Conservation (phyloP, 1,284 basidiomycete species). For the Psilocybe mexicana region DNA sequence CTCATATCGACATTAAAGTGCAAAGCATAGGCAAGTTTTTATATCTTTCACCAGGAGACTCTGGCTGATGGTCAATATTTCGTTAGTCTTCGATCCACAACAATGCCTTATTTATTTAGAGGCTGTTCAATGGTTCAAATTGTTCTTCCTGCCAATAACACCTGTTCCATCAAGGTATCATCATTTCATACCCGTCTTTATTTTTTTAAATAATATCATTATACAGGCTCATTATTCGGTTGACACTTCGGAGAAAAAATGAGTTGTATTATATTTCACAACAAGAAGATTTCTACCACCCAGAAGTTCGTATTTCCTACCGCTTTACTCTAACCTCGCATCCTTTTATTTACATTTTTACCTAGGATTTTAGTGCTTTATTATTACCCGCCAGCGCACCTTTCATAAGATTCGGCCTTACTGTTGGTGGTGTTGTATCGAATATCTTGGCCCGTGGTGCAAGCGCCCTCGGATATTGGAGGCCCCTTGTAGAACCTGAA, state of each 20-base stretch:
- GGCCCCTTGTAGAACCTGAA: conserved; percentile 13
- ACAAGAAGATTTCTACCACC: conserved; percentile 66
- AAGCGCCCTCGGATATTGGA: conserved; percentile 43
- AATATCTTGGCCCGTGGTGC: conserved; percentile 44
- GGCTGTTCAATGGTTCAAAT: conserved; percentile 51
- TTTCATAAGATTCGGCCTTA: conserved; percentile 39
- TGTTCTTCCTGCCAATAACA: conserved; percentile 47
- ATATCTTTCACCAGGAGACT: not conserved
- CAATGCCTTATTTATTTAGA: conserved; percentile 46
- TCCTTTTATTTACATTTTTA: conserved; percentile 1
- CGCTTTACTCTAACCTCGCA: not conserved
- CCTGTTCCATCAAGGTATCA: conserved; percentile 48
- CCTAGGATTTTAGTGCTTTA: conserved; percentile 47
- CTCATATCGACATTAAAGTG: conserved; percentile 42
- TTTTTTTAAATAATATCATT: conserved; percentile 4
- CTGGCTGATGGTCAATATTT: not conserved
- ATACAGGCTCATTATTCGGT: conserved; percentile 44
- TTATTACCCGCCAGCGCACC: conserved; percentile 51
- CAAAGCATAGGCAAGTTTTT: conserved; percentile 43
- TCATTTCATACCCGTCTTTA: not conserved
- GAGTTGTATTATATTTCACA: conserved; percentile 48
- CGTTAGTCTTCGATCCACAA: conserved; percentile 43
- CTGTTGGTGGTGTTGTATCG: conserved; percentile 40
- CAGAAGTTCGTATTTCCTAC: conserved; percentile 43
- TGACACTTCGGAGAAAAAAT: conserved; percentile 44